Base-by-base conservation (phyloP, 345 rosid species). In the Geranium rotundifolium region DNA sequence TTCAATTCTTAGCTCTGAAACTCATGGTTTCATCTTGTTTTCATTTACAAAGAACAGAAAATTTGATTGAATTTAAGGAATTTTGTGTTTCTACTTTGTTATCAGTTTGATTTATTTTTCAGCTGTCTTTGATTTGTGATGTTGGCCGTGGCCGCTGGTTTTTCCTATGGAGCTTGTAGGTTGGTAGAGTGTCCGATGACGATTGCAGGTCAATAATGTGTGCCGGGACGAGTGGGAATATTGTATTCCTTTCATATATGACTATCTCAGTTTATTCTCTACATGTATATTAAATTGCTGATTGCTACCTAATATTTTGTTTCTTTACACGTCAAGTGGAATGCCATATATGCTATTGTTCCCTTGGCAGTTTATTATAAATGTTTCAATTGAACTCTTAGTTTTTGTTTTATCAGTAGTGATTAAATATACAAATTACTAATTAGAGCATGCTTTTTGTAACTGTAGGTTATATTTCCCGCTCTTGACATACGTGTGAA, bases 401-500 rank as follows among this genome's bases (percentile, higher is more conserved):
- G 52, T 46, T 56, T 34, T 39, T 17, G 14, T 8, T 18, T 52
- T 29, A 57, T 54, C 54, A 34, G 7, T 58, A 30, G 20, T 61
- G 10, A 7, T 30, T 16, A 60, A 58, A 56, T 60, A 41, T 55
- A 70, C 56, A 66, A 18, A 14, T 23, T 23, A 23, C 27, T 23
- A 23, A 23, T 23, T 62, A 9, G 59, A 60, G 6, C 46, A 37
- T 5, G 27, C 69, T 20, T 56, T 66, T 60, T 46, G 65, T 10
- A 58, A 39, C 31, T 73, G 70, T 68, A 91, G 96, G 96, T 91
- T 52, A 85, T 91, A 67, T 88, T 91, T 79, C 81, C 81, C 17
- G 98, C 98, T 23, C 88, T 91, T 29, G 96, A 91, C 70, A 76
- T 70, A 69, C 90, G 95, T 8, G 98, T 91, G 67, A 88, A 91